phyloP scores from a whole-genome alignment of 129 eudicot species.

The Helichrysum umbraculigerum region DNA sequence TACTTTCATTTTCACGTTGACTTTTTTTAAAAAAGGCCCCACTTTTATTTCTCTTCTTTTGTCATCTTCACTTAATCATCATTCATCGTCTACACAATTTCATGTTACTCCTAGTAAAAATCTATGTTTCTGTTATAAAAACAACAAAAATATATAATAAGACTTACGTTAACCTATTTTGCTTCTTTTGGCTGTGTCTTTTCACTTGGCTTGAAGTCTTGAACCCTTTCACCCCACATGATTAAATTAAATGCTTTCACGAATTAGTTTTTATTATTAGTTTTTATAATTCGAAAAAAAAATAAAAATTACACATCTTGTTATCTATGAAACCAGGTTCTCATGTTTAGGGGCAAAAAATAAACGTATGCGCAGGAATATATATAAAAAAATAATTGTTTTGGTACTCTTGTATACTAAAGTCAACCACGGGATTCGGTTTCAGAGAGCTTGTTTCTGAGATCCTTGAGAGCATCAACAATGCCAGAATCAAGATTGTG shows the following conservation, averaged over 20 bases:
- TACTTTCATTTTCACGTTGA: not conserved
- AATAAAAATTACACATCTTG: not conserved
- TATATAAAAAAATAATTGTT: not conserved
- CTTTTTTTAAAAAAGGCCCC: not conserved
- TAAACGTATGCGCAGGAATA: not conserved
- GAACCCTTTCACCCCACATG: too few relatives aligned
- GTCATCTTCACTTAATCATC: not conserved
- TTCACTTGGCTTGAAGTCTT: too few relatives aligned
- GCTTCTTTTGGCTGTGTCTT: too few relatives aligned
- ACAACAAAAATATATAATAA: not conserved
- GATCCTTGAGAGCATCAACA: constrained; percentile 88
- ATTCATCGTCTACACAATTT: not conserved
- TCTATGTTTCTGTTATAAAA: not conserved
- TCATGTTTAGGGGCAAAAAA: not conserved
- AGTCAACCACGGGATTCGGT: constrained; percentile 29
- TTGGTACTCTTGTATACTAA: not conserved
- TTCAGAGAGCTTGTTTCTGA: constrained; percentile 64
- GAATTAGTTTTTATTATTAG: not conserved
- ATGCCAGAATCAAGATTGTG: constrained; percentile 78
- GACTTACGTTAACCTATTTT: not conserved
- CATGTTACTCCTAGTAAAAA: not conserved
- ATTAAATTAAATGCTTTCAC: not conserved
- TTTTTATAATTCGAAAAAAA: too few relatives aligned
- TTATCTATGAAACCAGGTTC: not conserved
- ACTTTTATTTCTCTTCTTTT: not conserved